Evolutionary conservation across 2,329 filamentous ascomycete species (phyloP).

Genomic region (Neophaeococcomyces mojaviensis): DNA sequence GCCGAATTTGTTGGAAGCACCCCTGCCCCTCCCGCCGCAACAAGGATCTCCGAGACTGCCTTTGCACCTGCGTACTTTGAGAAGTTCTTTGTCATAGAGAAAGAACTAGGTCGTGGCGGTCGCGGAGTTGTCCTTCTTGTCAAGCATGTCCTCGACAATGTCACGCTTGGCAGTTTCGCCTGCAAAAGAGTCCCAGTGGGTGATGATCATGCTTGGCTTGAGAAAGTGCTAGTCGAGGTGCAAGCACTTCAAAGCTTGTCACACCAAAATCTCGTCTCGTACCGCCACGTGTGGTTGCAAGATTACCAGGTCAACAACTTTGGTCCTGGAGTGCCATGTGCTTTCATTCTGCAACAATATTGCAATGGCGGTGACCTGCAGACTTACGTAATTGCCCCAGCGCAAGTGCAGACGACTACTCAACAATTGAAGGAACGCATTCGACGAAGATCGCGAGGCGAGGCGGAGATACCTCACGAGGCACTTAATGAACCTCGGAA

Average conservation of each 20-base stretch:
- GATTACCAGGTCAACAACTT: constrained; percentile 78
- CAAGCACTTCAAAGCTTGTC: constrained; percentile 85
- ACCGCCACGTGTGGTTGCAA: constrained; percentile 95
- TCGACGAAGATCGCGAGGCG: constrained; percentile 71
- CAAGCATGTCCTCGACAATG: constrained; percentile 82
- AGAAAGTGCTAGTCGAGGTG: constrained; percentile 89
- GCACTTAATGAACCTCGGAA: constrained; percentile 43
- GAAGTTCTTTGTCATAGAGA: constrained; percentile 85
- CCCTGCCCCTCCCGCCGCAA: constrained; percentile 35
- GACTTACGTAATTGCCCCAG: constrained; percentile 69
- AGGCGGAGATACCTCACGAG: constrained; percentile 56
- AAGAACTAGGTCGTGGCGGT: constrained; percentile 77
- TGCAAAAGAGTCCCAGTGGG: constrained; percentile 96
- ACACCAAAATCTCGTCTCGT: constrained; percentile 91
- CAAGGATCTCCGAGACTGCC: constrained; percentile 74
- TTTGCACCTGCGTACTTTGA: constrained; percentile 92
- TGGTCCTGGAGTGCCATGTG: constrained; percentile 83
- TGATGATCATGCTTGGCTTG: constrained; percentile 88
- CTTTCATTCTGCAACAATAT: constrained; percentile 95
- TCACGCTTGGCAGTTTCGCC: constrained; percentile 80
- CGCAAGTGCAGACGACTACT: constrained; percentile 57
- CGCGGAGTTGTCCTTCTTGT: constrained; percentile 95
- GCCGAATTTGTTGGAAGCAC: constrained; percentile 42
- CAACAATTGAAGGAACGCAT: constrained; percentile 85
- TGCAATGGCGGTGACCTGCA: constrained; percentile 91